phyloP scores from a whole-genome alignment of 768 basidiomycete species.

The Suillus fuscotomentosus region DNA sequence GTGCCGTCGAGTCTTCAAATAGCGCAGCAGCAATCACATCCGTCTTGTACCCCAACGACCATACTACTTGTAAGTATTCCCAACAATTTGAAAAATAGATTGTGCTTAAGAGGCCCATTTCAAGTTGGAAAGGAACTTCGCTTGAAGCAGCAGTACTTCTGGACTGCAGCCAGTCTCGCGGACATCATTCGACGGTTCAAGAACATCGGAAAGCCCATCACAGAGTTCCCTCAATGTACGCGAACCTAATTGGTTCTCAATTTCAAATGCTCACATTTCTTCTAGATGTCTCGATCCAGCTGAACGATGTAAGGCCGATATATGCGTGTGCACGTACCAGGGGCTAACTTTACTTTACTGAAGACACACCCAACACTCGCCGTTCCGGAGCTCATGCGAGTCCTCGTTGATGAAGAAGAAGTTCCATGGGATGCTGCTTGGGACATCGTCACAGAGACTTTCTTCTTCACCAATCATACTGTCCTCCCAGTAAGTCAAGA shows the following conservation, averaged over 20 bases:
- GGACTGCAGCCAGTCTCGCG: constrained; percentile 84
- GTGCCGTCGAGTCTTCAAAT: constrained; percentile 83
- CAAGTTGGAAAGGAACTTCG: constrained; percentile 84
- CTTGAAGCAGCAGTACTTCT: constrained; percentile 96
- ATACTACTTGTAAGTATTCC: constrained; percentile 54
- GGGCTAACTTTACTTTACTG: not conserved
- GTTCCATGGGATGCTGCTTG: constrained; percentile 82
- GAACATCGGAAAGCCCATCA: constrained; percentile 78
- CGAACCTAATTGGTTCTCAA: not conserved
- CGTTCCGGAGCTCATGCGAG: constrained; percentile 92
- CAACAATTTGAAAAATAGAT: not conserved
- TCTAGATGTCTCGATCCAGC: constrained; percentile 84
- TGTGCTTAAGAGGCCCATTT: not conserved
- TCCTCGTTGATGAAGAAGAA: constrained; percentile 91
- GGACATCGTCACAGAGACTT: constrained; percentile 84
- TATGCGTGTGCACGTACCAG: not conserved
- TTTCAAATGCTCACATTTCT: constrained; percentile 5
- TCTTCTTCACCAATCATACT: constrained; percentile 96
- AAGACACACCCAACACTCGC: constrained; percentile 95
- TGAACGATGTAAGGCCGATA: constrained; percentile 71
- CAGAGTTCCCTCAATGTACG: constrained; percentile 80
- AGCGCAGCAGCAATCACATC: constrained; percentile 92
- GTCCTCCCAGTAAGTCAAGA: constrained; percentile 71
- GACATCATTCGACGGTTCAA: constrained; percentile 95
- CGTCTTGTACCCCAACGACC: constrained; percentile 95